Evolutionary conservation across 1,284 basidiomycete genomes (phyloP).

Genomic region (Fomitopsis betulina): DNA sequence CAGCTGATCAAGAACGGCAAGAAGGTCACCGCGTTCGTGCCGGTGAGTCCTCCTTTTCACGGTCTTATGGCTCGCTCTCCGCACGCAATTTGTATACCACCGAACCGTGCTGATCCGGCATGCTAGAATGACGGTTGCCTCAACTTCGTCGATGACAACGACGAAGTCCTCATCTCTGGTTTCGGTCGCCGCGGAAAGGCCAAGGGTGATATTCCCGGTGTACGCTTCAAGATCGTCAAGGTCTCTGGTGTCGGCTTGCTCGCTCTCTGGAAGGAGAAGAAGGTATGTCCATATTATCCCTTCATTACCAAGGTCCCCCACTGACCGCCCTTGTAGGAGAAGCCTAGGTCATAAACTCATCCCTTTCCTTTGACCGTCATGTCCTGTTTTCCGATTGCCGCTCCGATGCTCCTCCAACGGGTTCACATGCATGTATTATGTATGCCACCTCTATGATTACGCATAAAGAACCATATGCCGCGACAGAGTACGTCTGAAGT

Average conservation of each 20-base stretch:
- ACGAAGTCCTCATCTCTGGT: conserved; percentile 99
- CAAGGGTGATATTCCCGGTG: conserved; percentile 95
- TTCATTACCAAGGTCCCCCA: background rate
- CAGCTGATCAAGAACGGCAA: conserved; percentile 99
- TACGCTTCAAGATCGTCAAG: conserved; percentile 99
- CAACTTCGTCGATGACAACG: conserved; percentile 99
- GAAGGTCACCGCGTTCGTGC: conserved; percentile 93
- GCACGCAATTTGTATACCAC: conserved; percentile 4
- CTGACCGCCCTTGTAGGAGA: conserved; percentile 53
- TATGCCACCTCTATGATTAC: conserved; percentile 37
- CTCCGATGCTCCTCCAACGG: background rate
- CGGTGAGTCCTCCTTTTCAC: conserved; percentile 30
- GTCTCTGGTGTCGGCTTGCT: conserved; percentile 98
- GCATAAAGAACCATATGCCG: conserved; percentile 27
- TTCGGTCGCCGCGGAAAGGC: conserved; percentile 99
- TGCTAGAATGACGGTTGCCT: conserved; percentile 95
- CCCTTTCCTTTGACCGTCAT: conserved; percentile 1
- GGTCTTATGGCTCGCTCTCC: too few species aligned
- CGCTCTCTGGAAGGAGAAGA: conserved; percentile 98
- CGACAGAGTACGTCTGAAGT: background rate
- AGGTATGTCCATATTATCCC: conserved; percentile 50
- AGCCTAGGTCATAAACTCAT: conserved; percentile 76
- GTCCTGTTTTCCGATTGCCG: background rate
- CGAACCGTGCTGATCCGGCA: conserved; percentile 11
- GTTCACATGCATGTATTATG: conserved; percentile 17